Evolutionary conservation across 352 stramenopile species (phyloP), one percentile per base, ranked within the genome.

Genomic region (Phytophthora litchii): DNA sequence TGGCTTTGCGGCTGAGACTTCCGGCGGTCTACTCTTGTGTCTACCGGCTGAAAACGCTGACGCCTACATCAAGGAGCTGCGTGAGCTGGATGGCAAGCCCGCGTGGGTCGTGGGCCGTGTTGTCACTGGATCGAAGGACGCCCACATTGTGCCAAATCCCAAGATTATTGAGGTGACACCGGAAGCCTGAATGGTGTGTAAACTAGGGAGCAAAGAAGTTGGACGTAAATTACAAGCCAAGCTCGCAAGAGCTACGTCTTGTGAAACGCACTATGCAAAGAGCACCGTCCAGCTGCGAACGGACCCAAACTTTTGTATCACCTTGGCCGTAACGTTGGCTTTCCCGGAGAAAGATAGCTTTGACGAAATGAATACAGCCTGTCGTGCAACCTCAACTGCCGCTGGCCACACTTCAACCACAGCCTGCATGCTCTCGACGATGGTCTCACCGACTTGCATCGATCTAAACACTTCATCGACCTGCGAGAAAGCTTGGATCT

Each of bases 41-140:
- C 63, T 99, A 43, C 78, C 87, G 10, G 80, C 86, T 16, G 82
- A 91, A 20, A 80, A 96, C 52, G 94, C 92, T 0, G 62, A 94
- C 43, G 78, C 70, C 0, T 98, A 91, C 68, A 91, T 96, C 46
- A 59, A 86, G 35, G 94, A 98, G 51, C 78, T 98, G 16, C 70
- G 91, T 53, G 80, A 83, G 48, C 52, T 97, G 34, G 91, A 96
- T 56, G 89, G 89, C 42, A 91, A 95, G 60, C 78, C 82, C 4
- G 80, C 93, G 36, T 98, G 95, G 95, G 83, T 98, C 55, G 89
- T 98, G 38, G 95, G 95, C n/a, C 78, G 78, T 34, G 87, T 98
- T 14, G 74, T 97, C 14, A 63, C 74, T 14, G 83, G 92, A n/a
- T 67, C 34, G 27, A 87, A 89, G 43, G 73, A 87, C 35, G 83